Evolutionary conservation across 2,329 filamentous ascomycete species (phyloP).

Genomic region (Hypoxylon sp.): DNA sequence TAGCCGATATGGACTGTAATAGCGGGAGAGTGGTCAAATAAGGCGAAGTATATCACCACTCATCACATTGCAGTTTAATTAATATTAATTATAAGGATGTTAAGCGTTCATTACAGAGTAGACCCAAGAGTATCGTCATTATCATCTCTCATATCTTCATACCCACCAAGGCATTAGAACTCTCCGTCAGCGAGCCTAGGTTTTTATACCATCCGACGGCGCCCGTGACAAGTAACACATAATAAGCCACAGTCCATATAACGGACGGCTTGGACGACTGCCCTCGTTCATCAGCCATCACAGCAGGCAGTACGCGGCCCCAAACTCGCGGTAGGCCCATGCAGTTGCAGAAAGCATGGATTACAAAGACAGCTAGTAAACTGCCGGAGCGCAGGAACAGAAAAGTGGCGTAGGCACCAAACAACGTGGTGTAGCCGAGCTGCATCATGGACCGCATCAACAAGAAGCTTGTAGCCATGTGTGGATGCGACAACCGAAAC

Average conservation of each 20-base stretch:
- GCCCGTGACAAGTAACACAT: constrained; percentile 80
- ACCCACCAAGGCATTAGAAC: constrained; percentile 64
- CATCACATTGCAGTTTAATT: constrained; percentile 1
- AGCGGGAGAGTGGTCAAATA: neutral
- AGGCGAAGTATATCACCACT: constrained; percentile 11
- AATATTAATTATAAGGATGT: constrained; percentile 5
- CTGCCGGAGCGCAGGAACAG: constrained; percentile 89
- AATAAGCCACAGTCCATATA: constrained; percentile 85
- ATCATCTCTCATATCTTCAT: constrained; percentile 52
- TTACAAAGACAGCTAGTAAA: constrained; percentile 79
- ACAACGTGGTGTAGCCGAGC: constrained; percentile 90
- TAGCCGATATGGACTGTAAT: constrained; percentile 4
- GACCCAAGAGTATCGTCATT: neutral
- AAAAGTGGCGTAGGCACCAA: constrained; percentile 94
- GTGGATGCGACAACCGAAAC: constrained; percentile 85
- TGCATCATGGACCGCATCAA: constrained; percentile 84
- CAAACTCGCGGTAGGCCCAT: constrained; percentile 90
- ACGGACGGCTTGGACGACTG: constrained; percentile 54
- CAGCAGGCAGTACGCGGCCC: constrained; percentile 76
- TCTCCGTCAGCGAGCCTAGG: constrained; percentile 81
- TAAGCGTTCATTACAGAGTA: neutral
- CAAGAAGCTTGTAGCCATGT: constrained; percentile 75
- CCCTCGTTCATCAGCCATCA: constrained; percentile 48
- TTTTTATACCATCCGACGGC: constrained; percentile 78
- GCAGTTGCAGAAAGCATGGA: constrained; percentile 93